Conservation (phyloP, 805 yeast genomes). For the Starmera amethionina region DNA sequence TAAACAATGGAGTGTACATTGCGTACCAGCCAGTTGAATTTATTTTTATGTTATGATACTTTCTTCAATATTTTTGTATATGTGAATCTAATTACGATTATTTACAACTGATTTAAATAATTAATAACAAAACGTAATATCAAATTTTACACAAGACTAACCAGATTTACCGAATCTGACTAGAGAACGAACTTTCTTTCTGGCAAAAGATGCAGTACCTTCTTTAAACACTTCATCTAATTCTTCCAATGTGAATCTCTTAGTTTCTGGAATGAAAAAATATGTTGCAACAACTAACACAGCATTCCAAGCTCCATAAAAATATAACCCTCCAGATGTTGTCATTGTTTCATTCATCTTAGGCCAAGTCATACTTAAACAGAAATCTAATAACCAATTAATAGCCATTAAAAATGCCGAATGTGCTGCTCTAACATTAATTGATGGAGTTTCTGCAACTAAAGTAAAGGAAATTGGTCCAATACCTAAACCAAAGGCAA, state of each 20-base stretch:
- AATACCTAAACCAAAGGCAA: conserved; percentile 40
- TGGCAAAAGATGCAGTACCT: conserved; percentile 11
- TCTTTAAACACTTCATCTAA: conserved; percentile 56
- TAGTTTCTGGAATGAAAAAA: conserved; percentile 48
- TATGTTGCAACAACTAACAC: conserved; percentile 38
- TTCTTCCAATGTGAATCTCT: conserved; percentile 65
- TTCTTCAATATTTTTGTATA: neutral
- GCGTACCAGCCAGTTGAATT: too few species aligned
- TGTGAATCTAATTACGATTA: too few species aligned
- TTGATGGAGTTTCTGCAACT: conserved; percentile 43
- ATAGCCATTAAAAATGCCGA: conserved; percentile 41
- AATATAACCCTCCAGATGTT: conserved; percentile 40
- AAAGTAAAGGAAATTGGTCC: conserved; percentile 48
- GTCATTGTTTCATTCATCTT: conserved; percentile 33
- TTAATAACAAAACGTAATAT: too few species aligned
- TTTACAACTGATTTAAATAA: too few species aligned
- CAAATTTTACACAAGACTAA: too few species aligned
- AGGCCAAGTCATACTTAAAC: conserved; percentile 51
- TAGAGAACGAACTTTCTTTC: conserved; percentile 1
- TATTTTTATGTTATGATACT: too few species aligned
- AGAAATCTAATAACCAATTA: conserved; percentile 30
- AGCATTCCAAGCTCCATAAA: conserved; percentile 43
- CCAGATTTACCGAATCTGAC: neutral
- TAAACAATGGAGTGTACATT: too few species aligned
- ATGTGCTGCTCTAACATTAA: conserved; percentile 40